Evolutionary conservation across 2,329 filamentous ascomycete genomes (phyloP), one percentile per base, ranked within the genome.

Genomic region (Beauveria pseudobassiana): DNA sequence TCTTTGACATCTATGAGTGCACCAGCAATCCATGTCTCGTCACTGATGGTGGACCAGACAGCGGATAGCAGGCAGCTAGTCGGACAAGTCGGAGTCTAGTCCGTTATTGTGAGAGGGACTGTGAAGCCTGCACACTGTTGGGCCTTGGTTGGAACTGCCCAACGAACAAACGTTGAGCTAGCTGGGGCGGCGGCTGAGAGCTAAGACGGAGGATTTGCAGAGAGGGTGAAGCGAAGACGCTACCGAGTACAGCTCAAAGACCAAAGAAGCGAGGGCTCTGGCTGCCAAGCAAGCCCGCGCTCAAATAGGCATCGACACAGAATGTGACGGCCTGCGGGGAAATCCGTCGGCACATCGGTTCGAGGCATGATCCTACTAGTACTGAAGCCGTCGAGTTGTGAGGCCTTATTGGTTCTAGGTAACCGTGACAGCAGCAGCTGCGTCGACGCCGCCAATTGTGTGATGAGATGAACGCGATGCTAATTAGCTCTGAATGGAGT

Each of bases 1-100:
- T 56, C 43, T 16, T n/a, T 59, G 45, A 34, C 56, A 51, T 59
- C 30, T 59, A 49, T 30, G 43, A 59, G 48, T 43, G 48, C 38
- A 26, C 57, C n/a, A 7, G 22, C 38, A 51, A 50, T 59, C 55
- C 55, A 40, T 59, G 57, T 52, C 48, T 52, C 16, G 22, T 59
- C 30, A 59, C 56, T 20, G 56, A 46, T 26, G 45, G 54, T 50
- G 43, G 34, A 48, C 42, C 42, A 12, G 51, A 34, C 28, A 28
- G 52, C 38, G 53, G 43, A 58, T 48, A 24, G 22, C 55, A 20
- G 30, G 12, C 43, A 48, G 54, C 48, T 30, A 30, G 16, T 43
- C 40, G 8, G 10, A 18, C 10, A 50, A 18, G 26, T 20, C 24
- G 53, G n/a, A 10, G 16, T 30, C 56, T 51, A 28, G 46, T 48